Base-by-base conservation (phyloP, 352 stramenopile species). In the Phytophthora cactorum region DNA sequence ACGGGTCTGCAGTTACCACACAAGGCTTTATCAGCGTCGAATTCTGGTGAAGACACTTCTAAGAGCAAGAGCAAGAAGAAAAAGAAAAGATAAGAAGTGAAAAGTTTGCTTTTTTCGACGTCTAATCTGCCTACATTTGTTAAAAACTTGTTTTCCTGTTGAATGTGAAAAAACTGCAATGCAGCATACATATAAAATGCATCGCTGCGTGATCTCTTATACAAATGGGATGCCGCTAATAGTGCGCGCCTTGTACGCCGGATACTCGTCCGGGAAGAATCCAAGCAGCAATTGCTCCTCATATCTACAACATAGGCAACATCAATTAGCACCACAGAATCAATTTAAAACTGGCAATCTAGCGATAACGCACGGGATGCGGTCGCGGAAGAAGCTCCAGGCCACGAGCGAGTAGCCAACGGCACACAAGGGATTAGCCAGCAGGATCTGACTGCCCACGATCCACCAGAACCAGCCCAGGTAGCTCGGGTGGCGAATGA, bases 381-480 rank as follows among this genome's bases (percentile, higher is more conserved):
- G 88, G 62, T 97, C 83, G 50, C 84, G 78, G 70, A 99, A 99
- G 70, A 99, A 99, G 29, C 78, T 92, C 92, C 95, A 98, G 5
- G 91, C 89, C 7, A 96, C 93, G 12, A 91, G 34, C 11, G 89
- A 80, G 79, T 98, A 99, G 17, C 88, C 75, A 27, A 97, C 22
- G 1, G 76, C 74, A 59, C 89, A 97, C 15, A 98, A 9, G 15
- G 84, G 84, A 71, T 99, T 99, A 12, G 83, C 88, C 12, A 99
- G 70, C 46, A 99, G 59, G 15, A 99, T 68, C 77, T 99, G 97
- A 57, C 91, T 98, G 38, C 93, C 94, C 46, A 99, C 77, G n/a
- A 88, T 96, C 96, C 96, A 99, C 68, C 96, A 97, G 69, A 98
- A 99, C 91, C 97, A 99, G 68, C 97, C 97, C 45, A 97, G 78